Percentiles rank a stretch among this genome's conserved stretches.
phyloP scores from a whole-genome alignment of 257 asterid species.

The Fraxinus quadrangulata region DNA sequence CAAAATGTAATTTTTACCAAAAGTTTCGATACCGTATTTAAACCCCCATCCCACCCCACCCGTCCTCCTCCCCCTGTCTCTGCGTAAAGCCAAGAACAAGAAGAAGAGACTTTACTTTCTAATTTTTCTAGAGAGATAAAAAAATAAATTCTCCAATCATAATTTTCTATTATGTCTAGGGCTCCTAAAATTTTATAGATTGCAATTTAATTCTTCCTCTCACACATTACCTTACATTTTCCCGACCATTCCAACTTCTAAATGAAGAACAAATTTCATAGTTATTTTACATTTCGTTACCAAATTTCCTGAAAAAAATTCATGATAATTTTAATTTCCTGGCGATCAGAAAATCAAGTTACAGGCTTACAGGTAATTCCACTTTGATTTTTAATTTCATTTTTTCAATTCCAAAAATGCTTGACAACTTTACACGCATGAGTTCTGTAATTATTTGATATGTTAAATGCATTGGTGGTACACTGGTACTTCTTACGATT shows the following conservation, averaged over 20 bases:
- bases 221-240: background rate
- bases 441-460: background rate
- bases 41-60: too few relatives aligned
- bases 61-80: too few relatives aligned
- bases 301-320: constrained; percentile 17
- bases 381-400: constrained; percentile 14
- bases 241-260: constrained; percentile 26
- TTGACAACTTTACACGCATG: background rate
- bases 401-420: background rate
- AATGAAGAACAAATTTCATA: constrained; percentile 23
- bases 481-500: constrained; percentile 4
- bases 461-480: constrained; percentile 13
- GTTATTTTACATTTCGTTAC: constrained; percentile 22
- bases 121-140: too few relatives aligned
- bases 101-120: too few relatives aligned
- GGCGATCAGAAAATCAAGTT: constrained; percentile 37
- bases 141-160: too few relatives aligned
- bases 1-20: too few relatives aligned
- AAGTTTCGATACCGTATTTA: too few relatives aligned
- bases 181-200: background rate
- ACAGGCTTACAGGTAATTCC: constrained; percentile 35
- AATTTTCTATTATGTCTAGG: too few relatives aligned
- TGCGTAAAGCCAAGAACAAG: too few relatives aligned
- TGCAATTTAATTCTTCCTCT: background rate
- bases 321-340: background rate